Evolutionary conservation across 2,329 filamentous ascomycete genomes (phyloP).

Genomic region (Fusarium equiseti): DNA sequence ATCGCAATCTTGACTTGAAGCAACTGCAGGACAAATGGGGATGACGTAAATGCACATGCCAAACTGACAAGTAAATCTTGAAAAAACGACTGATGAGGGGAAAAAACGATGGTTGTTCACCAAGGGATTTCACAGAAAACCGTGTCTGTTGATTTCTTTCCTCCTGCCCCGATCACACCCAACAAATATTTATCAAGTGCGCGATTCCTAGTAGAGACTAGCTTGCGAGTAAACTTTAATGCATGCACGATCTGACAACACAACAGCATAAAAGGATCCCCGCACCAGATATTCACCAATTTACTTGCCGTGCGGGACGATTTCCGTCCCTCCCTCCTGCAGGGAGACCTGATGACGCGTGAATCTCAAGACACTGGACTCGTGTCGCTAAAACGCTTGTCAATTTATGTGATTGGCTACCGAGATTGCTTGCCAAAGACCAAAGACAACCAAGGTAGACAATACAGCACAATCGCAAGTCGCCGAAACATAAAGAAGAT

Average conservation of each 20-base stretch:
- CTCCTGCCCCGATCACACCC: not conserved
- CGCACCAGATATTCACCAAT: not conserved
- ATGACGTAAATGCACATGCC: not conserved
- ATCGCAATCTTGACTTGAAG: not conserved
- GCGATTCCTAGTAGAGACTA: not conserved
- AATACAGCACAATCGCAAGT: not conserved
- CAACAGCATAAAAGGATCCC: not conserved
- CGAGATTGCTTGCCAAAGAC: not conserved
- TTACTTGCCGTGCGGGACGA: not conserved
- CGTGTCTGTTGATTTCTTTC: not conserved
- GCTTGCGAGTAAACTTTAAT: not conserved
- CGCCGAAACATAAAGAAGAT: not conserved
- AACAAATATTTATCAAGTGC: not conserved
- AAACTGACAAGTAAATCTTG: fast-evolving
- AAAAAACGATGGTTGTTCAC: not conserved
- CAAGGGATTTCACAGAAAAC: fast-evolving
- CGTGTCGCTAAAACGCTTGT: no score
- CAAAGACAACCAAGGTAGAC: not conserved
- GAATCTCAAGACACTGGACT: no score
- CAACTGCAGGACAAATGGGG: fast-evolving
- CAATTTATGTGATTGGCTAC: not conserved
- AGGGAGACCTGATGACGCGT: not conserved
- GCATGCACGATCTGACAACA: not conserved
- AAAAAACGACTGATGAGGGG: not conserved
- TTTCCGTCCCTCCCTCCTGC: not conserved